These are phyloP conservation scores for Pholiota adiposa DNA, from an alignment of 1,284 basidiomycete genomes.

Conservation along the genomic window DNA sequence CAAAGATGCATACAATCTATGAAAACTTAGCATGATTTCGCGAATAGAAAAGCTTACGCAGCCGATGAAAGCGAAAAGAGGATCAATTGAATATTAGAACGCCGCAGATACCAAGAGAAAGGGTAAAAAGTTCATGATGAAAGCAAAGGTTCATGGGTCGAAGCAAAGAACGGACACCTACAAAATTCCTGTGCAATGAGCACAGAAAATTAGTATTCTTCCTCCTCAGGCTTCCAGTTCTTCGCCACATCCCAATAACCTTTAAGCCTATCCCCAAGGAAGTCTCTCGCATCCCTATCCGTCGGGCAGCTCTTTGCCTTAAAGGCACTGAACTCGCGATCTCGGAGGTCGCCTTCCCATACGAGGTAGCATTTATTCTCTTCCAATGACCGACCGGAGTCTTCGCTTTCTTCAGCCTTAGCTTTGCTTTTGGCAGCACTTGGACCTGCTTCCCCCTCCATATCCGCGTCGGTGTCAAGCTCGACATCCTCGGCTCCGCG, in stretches of 20 bases:
- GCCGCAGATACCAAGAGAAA: not conserved
- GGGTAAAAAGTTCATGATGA: not conserved
- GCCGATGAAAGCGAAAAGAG: not conserved
- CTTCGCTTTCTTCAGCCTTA: constrained; percentile 34
- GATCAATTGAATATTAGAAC: not conserved
- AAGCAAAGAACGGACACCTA: not conserved
- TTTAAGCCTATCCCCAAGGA: constrained; percentile 80
- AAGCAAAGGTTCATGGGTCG: not conserved
- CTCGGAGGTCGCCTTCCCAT: constrained; percentile 91
- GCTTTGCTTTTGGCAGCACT: constrained; percentile 32
- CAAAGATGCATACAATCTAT: not conserved
- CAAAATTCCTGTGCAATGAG: not conserved
- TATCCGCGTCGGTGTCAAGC: constrained; percentile 54
- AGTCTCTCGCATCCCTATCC: constrained; percentile 85
- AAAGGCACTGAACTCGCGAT: constrained; percentile 83
- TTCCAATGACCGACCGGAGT: constrained; percentile 58
- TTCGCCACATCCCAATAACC: constrained; percentile 96
- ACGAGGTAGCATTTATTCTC: constrained; percentile 90
- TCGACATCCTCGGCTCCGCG: constrained; percentile 75
- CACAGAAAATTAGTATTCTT: constrained; percentile 54
- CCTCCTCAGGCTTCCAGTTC: constrained; percentile 81
- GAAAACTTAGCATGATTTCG: not conserved
- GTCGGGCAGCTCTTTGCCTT: constrained; percentile 86
- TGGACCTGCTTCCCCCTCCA: constrained; percentile 39
- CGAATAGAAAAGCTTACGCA: not conserved